Percentiles rank a stretch among this genome's conserved stretches.
These are phyloP conservation scores for Epichloe aotearoae DNA, from an alignment of 2,329 filamentous ascomycete genomes.

Conservation along the genomic window DNA sequence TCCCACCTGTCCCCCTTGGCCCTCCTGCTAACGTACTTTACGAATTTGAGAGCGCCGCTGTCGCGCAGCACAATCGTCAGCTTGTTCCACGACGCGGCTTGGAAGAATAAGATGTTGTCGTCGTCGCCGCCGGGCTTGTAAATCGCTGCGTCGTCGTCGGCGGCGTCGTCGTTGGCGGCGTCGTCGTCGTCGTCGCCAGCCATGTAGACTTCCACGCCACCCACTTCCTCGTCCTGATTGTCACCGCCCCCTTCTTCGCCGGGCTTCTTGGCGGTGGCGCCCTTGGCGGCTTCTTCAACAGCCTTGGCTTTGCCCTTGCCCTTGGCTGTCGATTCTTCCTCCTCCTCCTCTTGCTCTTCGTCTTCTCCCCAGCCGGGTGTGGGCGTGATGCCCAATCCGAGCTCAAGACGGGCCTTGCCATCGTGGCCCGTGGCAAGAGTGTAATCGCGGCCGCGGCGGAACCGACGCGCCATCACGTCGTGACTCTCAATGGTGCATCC, in stretches of 20 bases:
- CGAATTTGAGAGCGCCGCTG: slow-evolving; percentile 74
- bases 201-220: slow-evolving; percentile 87
- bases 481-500: slow-evolving; percentile 59
- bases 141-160: slow-evolving; percentile 63
- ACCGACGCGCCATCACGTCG: slow-evolving; percentile 72
- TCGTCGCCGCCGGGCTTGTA: slow-evolving; percentile 74
- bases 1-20: slow-evolving; percentile 86
- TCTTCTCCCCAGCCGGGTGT: slow-evolving; percentile 73
- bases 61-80: slow-evolving; percentile 84
- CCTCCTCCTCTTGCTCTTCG: slow-evolving; percentile 32
- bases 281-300: slow-evolving; percentile 17
- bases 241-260: slow-evolving; percentile 18
- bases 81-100: slow-evolving; percentile 68
- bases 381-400: slow-evolving; percentile 79
- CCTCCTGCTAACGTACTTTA: slow-evolving; percentile 81
- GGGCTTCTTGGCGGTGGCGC: slow-evolving; percentile 14
- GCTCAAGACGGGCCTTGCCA: slow-evolving; percentile 65
- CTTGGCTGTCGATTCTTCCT: slow-evolving; percentile 30
- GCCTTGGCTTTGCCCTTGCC: slow-evolving; percentile 18
- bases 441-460: slow-evolving; percentile 80
- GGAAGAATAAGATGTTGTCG: slow-evolving; percentile 52
- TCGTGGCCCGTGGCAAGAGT: slow-evolving; percentile 81
- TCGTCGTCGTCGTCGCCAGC: slow-evolving; percentile 61
- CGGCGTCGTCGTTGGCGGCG: neutral
- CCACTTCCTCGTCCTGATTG: slow-evolving; percentile 38